Conservation (phyloP, 2,329 filamentous ascomycete species). For the Cercospora berteroae region DNA sequence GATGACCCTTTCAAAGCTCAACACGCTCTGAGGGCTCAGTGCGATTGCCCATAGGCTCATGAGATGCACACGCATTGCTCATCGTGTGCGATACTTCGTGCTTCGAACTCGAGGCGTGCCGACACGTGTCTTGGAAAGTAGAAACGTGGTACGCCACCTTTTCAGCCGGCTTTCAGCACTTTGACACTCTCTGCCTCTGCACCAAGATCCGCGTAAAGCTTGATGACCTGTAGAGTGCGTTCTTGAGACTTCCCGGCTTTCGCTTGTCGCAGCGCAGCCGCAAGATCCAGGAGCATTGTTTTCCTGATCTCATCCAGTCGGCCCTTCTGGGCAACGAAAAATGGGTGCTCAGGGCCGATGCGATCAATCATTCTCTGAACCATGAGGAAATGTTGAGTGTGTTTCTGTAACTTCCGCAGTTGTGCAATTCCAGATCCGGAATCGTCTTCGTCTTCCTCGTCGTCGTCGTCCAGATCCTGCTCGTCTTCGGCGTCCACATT, state of each 20-base stretch:
- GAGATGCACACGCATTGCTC: not conserved
- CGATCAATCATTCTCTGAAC: constrained; percentile 52
- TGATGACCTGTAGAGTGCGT: constrained; percentile 56
- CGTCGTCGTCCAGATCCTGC: constrained; percentile 31
- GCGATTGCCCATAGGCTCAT: not conserved
- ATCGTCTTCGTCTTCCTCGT: constrained; percentile 37
- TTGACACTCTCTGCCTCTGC: constrained; percentile 60
- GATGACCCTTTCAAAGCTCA: not conserved
- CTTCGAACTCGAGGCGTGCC: not conserved
- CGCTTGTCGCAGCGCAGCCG: constrained; percentile 60
- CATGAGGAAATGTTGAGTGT: constrained; percentile 58
- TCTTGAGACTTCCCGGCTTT: constrained; percentile 42
- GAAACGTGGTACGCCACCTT: not conserved
- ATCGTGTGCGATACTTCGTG: not conserved
- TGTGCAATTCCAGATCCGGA: constrained; percentile 35
- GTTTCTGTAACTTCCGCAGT: constrained; percentile 51
- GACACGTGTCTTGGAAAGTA: not conserved
- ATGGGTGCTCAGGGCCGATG: constrained; percentile 60
- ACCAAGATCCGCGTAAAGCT: constrained; percentile 61
- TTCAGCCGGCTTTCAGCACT: constrained; percentile 48
- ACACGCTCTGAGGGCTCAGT: not conserved
- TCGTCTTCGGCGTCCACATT: constrained; percentile 35
- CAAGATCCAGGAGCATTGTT: constrained; percentile 64
- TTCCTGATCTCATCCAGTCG: constrained; percentile 59
- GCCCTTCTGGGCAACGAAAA: constrained; percentile 57